phyloP scores from a whole-genome alignment of 164 flowering plant species.

The Protea cynaroides region DNA sequence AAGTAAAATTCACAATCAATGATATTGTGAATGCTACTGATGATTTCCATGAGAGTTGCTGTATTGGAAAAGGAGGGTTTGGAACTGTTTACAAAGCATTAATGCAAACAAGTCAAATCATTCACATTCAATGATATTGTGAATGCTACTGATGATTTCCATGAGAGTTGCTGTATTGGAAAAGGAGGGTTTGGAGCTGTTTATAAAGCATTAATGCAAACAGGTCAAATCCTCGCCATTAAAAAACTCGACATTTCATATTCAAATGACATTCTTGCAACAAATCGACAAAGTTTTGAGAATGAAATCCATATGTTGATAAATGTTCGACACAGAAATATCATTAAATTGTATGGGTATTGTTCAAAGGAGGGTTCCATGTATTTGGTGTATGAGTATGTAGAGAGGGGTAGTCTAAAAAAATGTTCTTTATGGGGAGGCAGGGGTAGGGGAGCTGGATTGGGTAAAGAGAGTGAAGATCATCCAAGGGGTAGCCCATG shows the following conservation, averaged over 20 bases:
- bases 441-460: constrained; percentile 23
- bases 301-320: constrained; percentile 53
- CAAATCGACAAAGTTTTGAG: constrained; percentile 34
- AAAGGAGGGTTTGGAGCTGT: constrained; percentile 61
- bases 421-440: constrained; percentile 28
- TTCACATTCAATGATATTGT: constrained; percentile 41
- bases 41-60: constrained; percentile 36
- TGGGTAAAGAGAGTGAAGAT: constrained; percentile 47
- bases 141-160: constrained; percentile 48
- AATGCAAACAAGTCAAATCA: constrained; percentile 32
- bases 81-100: constrained; percentile 54
- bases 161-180: constrained; percentile 44
- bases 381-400: constrained; percentile 56
- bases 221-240: constrained; percentile 51
- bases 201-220: constrained; percentile 38
- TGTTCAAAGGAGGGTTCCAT: constrained; percentile 31
- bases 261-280: constrained; percentile 24
- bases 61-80: constrained; percentile 60
- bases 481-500: constrained; percentile 66
- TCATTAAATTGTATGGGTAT: constrained; percentile 56
- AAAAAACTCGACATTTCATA: constrained; percentile 39
- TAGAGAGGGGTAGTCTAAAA: constrained; percentile 54
- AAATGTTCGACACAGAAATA: constrained; percentile 56
- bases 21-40: constrained; percentile 50
- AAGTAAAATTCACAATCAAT: constrained; percentile 39